Percentiles rank a stretch among this genome's conserved stretches.
Conservation (phyloP, 495 filamentous ascomycete genomes). For the Neurospora discreta region DNA sequence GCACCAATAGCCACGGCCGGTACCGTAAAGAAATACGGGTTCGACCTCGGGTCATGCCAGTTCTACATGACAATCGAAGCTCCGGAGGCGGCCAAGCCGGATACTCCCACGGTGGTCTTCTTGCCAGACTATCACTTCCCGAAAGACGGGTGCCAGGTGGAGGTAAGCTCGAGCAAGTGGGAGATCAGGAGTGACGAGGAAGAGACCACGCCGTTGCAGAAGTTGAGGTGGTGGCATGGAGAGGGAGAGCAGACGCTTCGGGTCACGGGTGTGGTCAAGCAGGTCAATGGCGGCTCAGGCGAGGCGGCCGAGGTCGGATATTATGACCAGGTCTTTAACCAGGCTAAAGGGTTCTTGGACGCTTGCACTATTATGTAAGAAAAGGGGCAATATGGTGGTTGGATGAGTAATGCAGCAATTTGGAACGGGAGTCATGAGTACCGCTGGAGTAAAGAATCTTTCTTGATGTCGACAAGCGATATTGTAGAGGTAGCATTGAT, state of each 20-base stretch:
- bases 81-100: constrained; percentile 36
- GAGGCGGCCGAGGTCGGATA: constrained; percentile 29
- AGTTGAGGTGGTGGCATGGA: constrained; percentile 82
- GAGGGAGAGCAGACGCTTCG: constrained; percentile 72
- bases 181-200: constrained; percentile 62
- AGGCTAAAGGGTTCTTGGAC: constrained; percentile 19
- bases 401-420: not conserved
- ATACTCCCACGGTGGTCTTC: constrained; percentile 70
- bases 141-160: constrained; percentile 50
- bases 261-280: constrained; percentile 57
- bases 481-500: no score
- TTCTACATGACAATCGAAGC: constrained; percentile 59
- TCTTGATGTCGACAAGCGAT: not conserved
- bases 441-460: not conserved
- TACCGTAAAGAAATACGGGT: constrained; percentile 52
- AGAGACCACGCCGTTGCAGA: constrained; percentile 55
- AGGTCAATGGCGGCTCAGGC: constrained; percentile 24
- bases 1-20: constrained; percentile 69
- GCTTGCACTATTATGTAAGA: constrained; percentile 36
- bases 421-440: not conserved
- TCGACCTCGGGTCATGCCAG: constrained; percentile 65
- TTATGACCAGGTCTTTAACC: constrained; percentile 33
- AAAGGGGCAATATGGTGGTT: no score
- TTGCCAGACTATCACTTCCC: constrained; percentile 94
- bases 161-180: constrained; percentile 82